Conservation (phyloP, 306 rosid genomes). For the Purshia tridentata region DNA sequence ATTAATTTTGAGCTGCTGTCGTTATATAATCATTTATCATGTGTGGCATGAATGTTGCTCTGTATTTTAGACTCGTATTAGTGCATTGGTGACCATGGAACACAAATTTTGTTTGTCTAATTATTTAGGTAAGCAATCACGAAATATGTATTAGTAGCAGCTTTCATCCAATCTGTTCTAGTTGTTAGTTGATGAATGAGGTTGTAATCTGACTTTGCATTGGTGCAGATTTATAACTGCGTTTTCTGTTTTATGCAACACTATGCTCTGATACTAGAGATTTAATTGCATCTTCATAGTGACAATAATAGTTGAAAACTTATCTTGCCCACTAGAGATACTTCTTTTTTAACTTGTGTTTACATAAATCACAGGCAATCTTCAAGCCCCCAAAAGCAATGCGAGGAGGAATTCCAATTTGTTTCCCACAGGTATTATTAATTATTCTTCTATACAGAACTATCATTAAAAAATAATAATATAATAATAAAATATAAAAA, state of each 20-base stretch:
- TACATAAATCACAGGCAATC: conserved; percentile 50
- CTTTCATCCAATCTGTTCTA: conserved; percentile 4
- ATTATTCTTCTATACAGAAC: conserved; percentile 16
- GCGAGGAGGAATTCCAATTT: conserved; percentile 87
- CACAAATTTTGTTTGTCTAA: neutral
- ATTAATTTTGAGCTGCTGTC: neutral
- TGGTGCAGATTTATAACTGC: neutral
- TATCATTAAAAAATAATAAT: neutral
- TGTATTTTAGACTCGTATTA: neutral
- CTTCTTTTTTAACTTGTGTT: conserved; percentile 10
- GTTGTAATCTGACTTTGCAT: neutral
- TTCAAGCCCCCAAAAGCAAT: conserved; percentile 72
- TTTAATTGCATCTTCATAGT: neutral
- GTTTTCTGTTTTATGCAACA: neutral
- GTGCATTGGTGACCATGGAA: neutral
- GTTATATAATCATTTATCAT: too few species aligned
- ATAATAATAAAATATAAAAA: too few species aligned
- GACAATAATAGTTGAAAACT: neutral
- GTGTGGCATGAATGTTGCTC: neutral
- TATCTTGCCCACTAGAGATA: conserved; percentile 23
- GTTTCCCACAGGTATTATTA: conserved; percentile 80
- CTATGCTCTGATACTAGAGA: neutral
- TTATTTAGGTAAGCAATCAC: conserved; percentile 1
- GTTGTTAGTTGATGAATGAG: neutral
- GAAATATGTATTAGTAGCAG: neutral